Base-by-base conservation (phyloP, 129 eudicot genomes). In the Chrysanthemum seticuspe region DNA sequence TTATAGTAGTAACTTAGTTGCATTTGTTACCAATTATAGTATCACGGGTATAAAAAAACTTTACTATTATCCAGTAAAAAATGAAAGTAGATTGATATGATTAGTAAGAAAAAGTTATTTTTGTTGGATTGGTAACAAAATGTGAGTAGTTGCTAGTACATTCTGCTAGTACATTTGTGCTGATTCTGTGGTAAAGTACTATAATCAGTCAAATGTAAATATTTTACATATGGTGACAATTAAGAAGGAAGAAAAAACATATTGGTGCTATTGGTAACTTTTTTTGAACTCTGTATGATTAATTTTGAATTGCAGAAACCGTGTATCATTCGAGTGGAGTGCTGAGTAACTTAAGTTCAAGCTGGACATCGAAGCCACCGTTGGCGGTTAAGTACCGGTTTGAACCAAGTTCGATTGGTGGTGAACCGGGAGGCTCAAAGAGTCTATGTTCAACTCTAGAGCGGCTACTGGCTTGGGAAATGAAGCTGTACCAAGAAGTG, bases 331-430 rank as follows among this genome's bases (percentile, higher is more conserved):
- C 97, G 3, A 90, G 89, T 74, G 97, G 99, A 55, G 74, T 94
- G 80, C 85, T 94, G 70, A 90, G 94, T 70, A 94, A 81, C 83
- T 76, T 94, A 85, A 94, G 99, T 74, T 94, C 99, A n/a, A 90
- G 81, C 80, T 94, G 99, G 99, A 90, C 93, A 34, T 94, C 99
- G 3, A 94, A 90, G 80, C 99, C 99, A 14, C 99, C 99, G 5
- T 83, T 94, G 91, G 92, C 97, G 0, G 91, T 94, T 10, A 94
- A 94, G 86, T 94, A 94, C 74, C 83, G 81, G 84, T 87, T 90
- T 13, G 99, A 94, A 54, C 93, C 96, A 1, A 71, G 82, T 76
- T 83, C 94, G 18, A 78, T 88, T 16, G 94, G 83, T n/a, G 91
- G 85, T 68, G 86, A 81, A 66, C 77, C 91, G 5, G 91, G 89